Percentiles rank a stretch among this genome's conserved stretches.
Evolutionary conservation across 1,284 basidiomycete species (phyloP).

Genomic region (Cutaneotrichosporon sp.): DNA sequence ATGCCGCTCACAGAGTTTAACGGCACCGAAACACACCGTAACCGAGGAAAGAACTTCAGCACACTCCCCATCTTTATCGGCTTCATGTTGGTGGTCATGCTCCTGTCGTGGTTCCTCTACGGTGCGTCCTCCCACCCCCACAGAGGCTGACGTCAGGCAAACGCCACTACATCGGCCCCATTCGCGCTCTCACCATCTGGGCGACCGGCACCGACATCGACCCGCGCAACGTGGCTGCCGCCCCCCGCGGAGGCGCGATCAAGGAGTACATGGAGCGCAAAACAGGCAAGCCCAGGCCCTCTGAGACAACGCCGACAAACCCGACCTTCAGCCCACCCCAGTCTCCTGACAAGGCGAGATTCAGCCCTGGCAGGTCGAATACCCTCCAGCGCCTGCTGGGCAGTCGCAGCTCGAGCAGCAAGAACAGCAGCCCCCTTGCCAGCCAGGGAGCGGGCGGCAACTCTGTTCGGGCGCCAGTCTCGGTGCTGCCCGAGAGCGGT

Average conservation of each 20-base stretch:
- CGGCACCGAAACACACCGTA: no score
- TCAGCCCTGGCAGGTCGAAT: neutral
- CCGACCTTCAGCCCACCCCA: neutral
- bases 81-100: neutral
- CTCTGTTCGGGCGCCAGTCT: neutral
- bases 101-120: conserved; percentile 5
- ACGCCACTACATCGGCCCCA: neutral
- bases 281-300: neutral
- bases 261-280: neutral
- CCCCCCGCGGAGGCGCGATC: neutral
- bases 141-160: neutral
- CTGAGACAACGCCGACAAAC: neutral
- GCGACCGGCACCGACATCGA: neutral
- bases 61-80: neutral
- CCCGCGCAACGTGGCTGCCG: neutral
- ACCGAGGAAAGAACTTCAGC: no score
- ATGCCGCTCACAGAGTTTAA: neutral
- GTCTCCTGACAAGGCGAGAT: neutral
- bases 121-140: neutral
- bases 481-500: neutral
- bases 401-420: neutral
- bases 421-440: neutral
- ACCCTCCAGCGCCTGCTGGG: neutral
- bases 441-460: no score
- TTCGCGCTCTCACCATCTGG: neutral